Conservation (phyloP, 345 rosid species). For the Gossypium thurberi region DNA sequence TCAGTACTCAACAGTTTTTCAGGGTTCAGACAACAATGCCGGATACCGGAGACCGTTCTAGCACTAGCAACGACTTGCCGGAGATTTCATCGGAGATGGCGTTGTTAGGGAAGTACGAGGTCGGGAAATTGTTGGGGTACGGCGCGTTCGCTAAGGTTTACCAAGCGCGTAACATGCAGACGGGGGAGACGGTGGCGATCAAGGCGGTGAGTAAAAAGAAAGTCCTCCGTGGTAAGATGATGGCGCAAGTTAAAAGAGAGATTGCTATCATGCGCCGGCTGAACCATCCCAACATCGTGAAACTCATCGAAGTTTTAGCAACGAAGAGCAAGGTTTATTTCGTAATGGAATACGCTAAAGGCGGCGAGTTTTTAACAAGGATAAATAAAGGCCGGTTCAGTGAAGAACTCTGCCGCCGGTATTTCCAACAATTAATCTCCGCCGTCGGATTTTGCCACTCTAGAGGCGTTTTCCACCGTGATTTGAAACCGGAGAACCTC, state of each 20-base stretch:
- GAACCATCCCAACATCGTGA: conserved; percentile 54
- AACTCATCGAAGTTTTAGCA: conserved; percentile 70
- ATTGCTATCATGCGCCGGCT: conserved; percentile 78
- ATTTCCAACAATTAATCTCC: conserved; percentile 77
- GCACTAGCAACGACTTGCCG: not conserved
- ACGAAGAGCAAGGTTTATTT: conserved; percentile 71
- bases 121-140: conserved; percentile 65
- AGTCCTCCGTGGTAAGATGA: conserved; percentile 39
- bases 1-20: not conserved
- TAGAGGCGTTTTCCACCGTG: conserved; percentile 85
- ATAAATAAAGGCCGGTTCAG: conserved; percentile 68
- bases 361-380: conserved; percentile 77
- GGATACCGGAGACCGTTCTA: not conserved
- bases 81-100: conserved; percentile 18
- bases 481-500: conserved; percentile 81
- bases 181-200: conserved; percentile 80
- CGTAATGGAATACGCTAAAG: conserved; percentile 86
- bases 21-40: not conserved
- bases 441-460: conserved; percentile 80
- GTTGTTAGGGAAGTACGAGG: conserved; percentile 65
- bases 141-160: conserved; percentile 93
- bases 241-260: conserved; percentile 54
- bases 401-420: conserved; percentile 82
- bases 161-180: conserved; percentile 44
- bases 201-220: conserved; percentile 76